These are phyloP conservation scores for Aschersonia sp. DNA, from an alignment of 2,329 filamentous ascomycete genomes.

Conservation along the genomic window DNA sequence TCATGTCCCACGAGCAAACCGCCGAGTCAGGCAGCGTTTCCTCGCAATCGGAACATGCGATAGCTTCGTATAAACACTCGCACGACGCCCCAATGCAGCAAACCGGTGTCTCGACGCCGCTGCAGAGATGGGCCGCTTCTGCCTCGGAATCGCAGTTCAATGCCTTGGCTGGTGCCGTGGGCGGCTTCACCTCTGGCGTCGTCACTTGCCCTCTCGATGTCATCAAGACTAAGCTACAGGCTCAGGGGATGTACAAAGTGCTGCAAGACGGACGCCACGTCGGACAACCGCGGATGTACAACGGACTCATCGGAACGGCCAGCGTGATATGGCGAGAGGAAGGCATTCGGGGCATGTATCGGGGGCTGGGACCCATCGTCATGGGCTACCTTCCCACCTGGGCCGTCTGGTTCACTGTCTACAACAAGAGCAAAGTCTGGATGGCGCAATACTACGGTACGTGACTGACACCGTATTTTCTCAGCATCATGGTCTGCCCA, in stretches of 20 bases:
- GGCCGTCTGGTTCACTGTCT: conserved; percentile 96
- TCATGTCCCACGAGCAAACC: conserved; percentile 38
- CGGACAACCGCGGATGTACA: conserved; percentile 52
- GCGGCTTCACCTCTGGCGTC: conserved; percentile 83
- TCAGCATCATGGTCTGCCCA: no score
- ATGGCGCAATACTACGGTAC: conserved; percentile 53
- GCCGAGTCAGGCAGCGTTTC: conserved; percentile 16
- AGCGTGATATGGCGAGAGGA: conserved; percentile 77
- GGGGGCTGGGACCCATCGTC: conserved; percentile 86
- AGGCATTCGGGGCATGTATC: conserved; percentile 79
- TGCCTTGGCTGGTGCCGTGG: conserved; percentile 73
- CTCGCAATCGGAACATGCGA: conserved; percentile 20
- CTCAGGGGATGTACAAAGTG: conserved; percentile 68
- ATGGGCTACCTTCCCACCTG: conserved; percentile 93
- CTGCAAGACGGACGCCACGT: conserved; percentile 32
- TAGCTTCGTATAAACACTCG: conserved; percentile 18
- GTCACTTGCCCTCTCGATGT: conserved; percentile 96
- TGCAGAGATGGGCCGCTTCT: conserved; percentile 40
- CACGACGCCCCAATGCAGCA: conserved; percentile 18
- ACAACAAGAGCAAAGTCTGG: conserved; percentile 73
- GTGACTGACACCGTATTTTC: conserved; percentile 2
- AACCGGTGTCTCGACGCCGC: conserved; percentile 19
- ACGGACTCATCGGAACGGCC: conserved; percentile 76
- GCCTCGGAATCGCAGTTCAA: conserved; percentile 57
- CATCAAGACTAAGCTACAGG: conserved; percentile 96